These are phyloP conservation scores for Colletotrichum musicola DNA, from an alignment of 2,329 filamentous ascomycete species.

Conservation along the genomic window DNA sequence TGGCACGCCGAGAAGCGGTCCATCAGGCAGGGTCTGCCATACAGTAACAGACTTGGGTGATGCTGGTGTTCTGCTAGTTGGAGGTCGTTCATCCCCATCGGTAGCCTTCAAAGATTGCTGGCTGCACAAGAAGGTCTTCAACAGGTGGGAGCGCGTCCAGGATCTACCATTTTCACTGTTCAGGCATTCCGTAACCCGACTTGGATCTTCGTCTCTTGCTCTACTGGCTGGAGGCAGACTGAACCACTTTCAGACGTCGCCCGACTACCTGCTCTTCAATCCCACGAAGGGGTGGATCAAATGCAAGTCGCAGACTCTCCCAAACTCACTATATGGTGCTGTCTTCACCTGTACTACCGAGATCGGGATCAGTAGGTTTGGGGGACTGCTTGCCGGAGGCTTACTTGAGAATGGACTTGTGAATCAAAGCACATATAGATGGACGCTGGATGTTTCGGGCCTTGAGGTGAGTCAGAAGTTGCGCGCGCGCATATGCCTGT, in stretches of 20 bases:
- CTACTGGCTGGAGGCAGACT: slow-evolving; percentile 74
- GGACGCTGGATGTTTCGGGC: slow-evolving; percentile 65
- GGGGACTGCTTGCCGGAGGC: slow-evolving; percentile 79
- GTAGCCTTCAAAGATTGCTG: slow-evolving; percentile 80
- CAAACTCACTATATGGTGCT: slow-evolving; percentile 59
- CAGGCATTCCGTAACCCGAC: slow-evolving; percentile 75
- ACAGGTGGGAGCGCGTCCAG: slow-evolving; percentile 72
- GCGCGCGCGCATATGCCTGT: too few relatives aligned
- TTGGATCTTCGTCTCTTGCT: slow-evolving; percentile 62
- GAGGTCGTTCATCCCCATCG: slow-evolving; percentile 83
- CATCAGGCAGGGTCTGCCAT: slow-evolving; percentile 76
- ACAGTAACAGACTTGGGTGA: slow-evolving; percentile 76
- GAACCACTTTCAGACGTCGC: slow-evolving; percentile 60
- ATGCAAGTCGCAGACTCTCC: slow-evolving; percentile 53
- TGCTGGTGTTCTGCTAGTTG: slow-evolving; percentile 73
- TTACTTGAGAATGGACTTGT: slow-evolving; percentile 75
- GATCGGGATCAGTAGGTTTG: slow-evolving; percentile 49
- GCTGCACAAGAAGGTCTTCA: slow-evolving; percentile 69
- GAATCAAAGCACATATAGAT: slow-evolving; percentile 72
- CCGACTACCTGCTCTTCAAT: slow-evolving; percentile 66
- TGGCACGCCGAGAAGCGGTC: slow-evolving; percentile 47
- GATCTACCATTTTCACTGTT: slow-evolving; percentile 80
- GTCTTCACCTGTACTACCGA: slow-evolving; percentile 49
- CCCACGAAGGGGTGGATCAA: slow-evolving; percentile 60
- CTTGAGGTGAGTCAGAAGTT: slow-evolving; percentile 47